These are phyloP conservation scores for Tetracladium maxilliforme DNA, from an alignment of 2,329 filamentous ascomycete genomes.

Conservation along the genomic window DNA sequence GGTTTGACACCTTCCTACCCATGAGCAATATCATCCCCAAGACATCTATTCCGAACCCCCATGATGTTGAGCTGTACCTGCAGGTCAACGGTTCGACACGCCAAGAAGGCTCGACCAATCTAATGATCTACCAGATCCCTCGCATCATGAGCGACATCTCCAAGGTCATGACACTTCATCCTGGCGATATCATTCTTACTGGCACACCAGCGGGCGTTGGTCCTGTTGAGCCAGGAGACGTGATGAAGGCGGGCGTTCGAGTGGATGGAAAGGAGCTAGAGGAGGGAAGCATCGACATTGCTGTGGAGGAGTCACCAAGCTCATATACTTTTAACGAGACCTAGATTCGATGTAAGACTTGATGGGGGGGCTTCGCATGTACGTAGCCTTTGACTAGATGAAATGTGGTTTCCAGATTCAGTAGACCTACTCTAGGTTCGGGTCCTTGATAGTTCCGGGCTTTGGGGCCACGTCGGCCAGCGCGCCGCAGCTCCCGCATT, in stretches of 20 bases:
- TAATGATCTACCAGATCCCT: constrained; percentile 90
- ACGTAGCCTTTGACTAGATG: too few relatives aligned
- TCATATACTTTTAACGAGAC: constrained; percentile 67
- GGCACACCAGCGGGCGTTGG: constrained; percentile 96
- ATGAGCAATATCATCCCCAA: constrained; percentile 73
- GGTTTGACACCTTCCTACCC: constrained; percentile 94
- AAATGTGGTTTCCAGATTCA: not conserved
- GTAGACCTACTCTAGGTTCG: constrained; percentile 28
- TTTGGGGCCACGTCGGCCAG: constrained; percentile 58
- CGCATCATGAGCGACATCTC: constrained; percentile 82
- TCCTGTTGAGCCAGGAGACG: constrained; percentile 68
- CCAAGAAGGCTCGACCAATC: constrained; percentile 77
- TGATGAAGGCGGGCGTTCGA: constrained; percentile 71
- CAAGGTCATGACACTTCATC: constrained; percentile 83
- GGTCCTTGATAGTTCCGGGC: constrained; percentile 41
- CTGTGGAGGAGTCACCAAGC: constrained; percentile 64
- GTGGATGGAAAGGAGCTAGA: constrained; percentile 71
- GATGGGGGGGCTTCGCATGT: too few relatives aligned
- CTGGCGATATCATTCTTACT: constrained; percentile 88
- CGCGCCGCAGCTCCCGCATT: constrained; percentile 61
- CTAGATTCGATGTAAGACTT: too few relatives aligned
- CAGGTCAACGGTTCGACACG: constrained; percentile 65
- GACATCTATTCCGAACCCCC: constrained; percentile 67
- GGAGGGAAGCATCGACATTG: constrained; percentile 72
- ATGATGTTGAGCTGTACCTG: constrained; percentile 76